Evolutionary conservation across 345 rosid genomes (phyloP), one percentile per base, ranked within the genome.

Genomic region (Euphorbia lathyris): DNA sequence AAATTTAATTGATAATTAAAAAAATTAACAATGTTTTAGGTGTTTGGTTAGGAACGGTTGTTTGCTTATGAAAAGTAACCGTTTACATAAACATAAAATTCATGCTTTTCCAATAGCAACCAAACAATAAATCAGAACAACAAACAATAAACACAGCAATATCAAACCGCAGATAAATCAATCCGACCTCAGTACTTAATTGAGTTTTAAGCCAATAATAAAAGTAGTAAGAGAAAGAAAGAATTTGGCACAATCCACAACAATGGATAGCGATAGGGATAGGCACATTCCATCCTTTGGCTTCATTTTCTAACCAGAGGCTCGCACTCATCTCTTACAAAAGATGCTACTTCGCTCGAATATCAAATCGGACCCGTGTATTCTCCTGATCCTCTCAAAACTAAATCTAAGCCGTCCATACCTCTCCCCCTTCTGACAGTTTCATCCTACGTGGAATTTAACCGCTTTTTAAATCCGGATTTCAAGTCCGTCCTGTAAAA

Each of bases 391-490:
- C 13, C 77, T 47, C 43, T 10, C 42, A 30, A 0, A 16, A 29
- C 29, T 14, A n/a, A 74, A 82, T 90, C 88, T 13, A n/a, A 26
- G 16, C 86, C 92, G 92, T 82, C 73, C 63, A 76, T 73, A 9
- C 40, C 52, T 17, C 26, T 42, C 61, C 63, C 53, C 11, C 25
- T 25, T 59, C 53, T 45, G 59, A 56, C 52, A 22, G 55, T 64
- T 53, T 52, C 26, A 34, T 76, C 80, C 69, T 2, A 72, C 71
- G 73, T 86, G 93, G 85, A 85, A 82, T 59, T 87, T 76, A 83
- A 85, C 72, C 57, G 79, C 80, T 75, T 84, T 86, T 89, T 71
- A 89, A 88, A 77, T 83, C 91, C 83, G 87, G 74, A 68, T 83
- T 86, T 87, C 83, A 81, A 80, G 85, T 92, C 91, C 95, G 90